These are phyloP conservation scores for Raddia distichophylla DNA, from an alignment of 176 grass and related monocot species.

Conservation along the genomic window DNA sequence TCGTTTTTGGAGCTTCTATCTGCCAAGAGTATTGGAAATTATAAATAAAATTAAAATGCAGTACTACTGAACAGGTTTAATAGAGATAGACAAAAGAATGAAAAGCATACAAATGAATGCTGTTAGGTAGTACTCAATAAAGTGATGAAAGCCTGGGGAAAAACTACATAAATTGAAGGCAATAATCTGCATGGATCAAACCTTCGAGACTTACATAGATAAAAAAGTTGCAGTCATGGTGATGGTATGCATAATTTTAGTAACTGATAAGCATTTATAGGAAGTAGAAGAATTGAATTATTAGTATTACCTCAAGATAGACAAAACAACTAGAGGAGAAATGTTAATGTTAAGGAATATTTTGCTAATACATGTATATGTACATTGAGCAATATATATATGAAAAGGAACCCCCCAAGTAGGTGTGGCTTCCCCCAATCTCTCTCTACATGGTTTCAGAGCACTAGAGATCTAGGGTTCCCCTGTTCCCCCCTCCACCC, in stretches of 20 bases:
- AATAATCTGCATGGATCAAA: slow-evolving; percentile 13
- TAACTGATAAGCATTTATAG: neutral
- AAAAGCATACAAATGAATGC: neutral
- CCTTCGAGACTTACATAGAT: neutral
- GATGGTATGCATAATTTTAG: neutral
- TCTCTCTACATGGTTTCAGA: too few relatives aligned
- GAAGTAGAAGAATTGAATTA: slow-evolving; percentile 21
- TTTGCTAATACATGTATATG: too few relatives aligned
- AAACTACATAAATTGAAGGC: slow-evolving; percentile 10
- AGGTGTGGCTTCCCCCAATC: too few relatives aligned
- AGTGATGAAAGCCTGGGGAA: neutral
- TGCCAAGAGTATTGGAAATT: slow-evolving; percentile 35
- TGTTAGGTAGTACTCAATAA: neutral
- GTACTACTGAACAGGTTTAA: neutral
- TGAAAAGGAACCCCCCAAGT: too few relatives aligned
- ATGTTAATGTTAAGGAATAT: too few relatives aligned
- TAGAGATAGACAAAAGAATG: neutral
- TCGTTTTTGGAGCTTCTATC: slow-evolving; percentile 70
- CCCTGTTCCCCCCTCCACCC: too few relatives aligned
- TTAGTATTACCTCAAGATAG: slow-evolving; percentile 45
- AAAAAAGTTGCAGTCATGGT: neutral
- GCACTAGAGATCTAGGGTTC: too few relatives aligned
- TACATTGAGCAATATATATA: too few relatives aligned
- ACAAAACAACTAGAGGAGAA: neutral
- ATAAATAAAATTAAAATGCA: neutral